Evolutionary conservation across 2,329 filamentous ascomycete species (phyloP).

Genomic region (Paecilomyces niveus): DNA sequence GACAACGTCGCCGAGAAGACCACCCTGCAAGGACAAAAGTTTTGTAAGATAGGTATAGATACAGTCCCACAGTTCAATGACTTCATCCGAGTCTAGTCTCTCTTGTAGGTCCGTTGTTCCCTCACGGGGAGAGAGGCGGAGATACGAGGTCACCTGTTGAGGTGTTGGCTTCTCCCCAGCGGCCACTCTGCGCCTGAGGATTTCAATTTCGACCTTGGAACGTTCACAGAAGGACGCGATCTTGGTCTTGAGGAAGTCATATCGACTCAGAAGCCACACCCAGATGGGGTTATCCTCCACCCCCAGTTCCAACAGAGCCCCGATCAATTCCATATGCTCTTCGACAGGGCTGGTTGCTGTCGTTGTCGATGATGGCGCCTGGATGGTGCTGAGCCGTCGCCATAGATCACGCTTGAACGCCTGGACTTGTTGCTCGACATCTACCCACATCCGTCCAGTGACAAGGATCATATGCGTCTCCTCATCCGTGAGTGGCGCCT

Average conservation of each 20-base stretch:
- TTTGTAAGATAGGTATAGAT: slow-evolving; percentile 66
- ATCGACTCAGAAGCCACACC: slow-evolving; percentile 87
- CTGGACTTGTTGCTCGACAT: slow-evolving; percentile 81
- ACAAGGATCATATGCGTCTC: slow-evolving; percentile 82
- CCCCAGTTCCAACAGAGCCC: slow-evolving; percentile 81
- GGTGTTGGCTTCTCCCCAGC: slow-evolving; percentile 64
- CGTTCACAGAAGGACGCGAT: slow-evolving; percentile 75
- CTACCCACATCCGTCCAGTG: slow-evolving; percentile 89
- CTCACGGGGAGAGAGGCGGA: slow-evolving; percentile 66
- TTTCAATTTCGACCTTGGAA: slow-evolving; percentile 87
- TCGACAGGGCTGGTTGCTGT: slow-evolving; percentile 53
- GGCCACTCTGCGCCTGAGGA: slow-evolving; percentile 73
- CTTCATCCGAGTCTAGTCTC: slow-evolving; percentile 68
- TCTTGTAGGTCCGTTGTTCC: slow-evolving; percentile 53
- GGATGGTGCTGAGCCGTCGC: slow-evolving; percentile 67
- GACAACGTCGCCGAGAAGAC: slow-evolving; percentile 78
- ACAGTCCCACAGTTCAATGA: slow-evolving; percentile 91
- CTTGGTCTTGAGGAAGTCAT: slow-evolving; percentile 80
- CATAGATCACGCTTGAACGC: slow-evolving; percentile 84
- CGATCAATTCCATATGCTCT: slow-evolving; percentile 88
- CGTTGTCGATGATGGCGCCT: slow-evolving; percentile 48
- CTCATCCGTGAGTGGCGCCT: slow-evolving; percentile 59
- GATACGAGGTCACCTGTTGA: slow-evolving; percentile 63
- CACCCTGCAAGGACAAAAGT: slow-evolving; percentile 66
- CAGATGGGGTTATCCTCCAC: slow-evolving; percentile 95